Percentiles rank a stretch among this genome's conserved stretches.
phyloP scores from a whole-genome alignment of 306 rosid genomes.

The Prosopis cineraria region DNA sequence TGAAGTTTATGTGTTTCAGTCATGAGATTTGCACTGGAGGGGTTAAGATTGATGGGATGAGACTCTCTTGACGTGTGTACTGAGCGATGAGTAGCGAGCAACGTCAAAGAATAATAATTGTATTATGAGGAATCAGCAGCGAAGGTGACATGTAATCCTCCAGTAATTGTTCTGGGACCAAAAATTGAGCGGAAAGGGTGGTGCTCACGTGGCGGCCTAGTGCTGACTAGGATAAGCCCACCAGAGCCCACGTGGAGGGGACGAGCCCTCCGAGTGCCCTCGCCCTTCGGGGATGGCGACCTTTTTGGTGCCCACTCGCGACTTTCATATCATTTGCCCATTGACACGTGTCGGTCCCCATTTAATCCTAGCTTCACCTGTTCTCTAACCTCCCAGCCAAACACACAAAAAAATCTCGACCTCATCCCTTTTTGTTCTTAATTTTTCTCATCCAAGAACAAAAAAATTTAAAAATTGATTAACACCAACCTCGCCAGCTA shows the following conservation, averaged over 20 bases:
- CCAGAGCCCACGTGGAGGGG: constrained; percentile 40
- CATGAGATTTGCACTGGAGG: too few species aligned
- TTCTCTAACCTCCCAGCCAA: constrained; percentile 47
- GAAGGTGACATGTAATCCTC: constrained; percentile 41
- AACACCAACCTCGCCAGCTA: neutral
- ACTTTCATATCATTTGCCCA: constrained; percentile 42
- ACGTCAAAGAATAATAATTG: constrained; percentile 22
- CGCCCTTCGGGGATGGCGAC: constrained; percentile 37
- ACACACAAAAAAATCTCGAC: constrained; percentile 2
- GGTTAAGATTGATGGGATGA: constrained; percentile 1
- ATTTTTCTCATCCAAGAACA: neutral
- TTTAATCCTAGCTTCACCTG: constrained; percentile 30
- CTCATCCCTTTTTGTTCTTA: neutral
- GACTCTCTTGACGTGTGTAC: neutral
- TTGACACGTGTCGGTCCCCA: constrained; percentile 49
- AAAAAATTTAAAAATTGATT: neutral
- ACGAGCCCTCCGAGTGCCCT: constrained; percentile 30
- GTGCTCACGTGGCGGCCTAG: constrained; percentile 28
- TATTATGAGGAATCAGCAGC: constrained; percentile 6
- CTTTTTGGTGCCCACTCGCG: neutral
- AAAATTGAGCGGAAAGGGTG: too few species aligned
- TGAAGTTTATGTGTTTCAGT: too few species aligned
- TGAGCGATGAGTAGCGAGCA: neutral
- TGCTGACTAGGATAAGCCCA: constrained; percentile 38
- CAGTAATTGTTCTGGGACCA: constrained; percentile 39